Base-by-base conservation (phyloP, 2,329 filamentous ascomycete species). In the Hymenotorrendiella dingleyae region DNA sequence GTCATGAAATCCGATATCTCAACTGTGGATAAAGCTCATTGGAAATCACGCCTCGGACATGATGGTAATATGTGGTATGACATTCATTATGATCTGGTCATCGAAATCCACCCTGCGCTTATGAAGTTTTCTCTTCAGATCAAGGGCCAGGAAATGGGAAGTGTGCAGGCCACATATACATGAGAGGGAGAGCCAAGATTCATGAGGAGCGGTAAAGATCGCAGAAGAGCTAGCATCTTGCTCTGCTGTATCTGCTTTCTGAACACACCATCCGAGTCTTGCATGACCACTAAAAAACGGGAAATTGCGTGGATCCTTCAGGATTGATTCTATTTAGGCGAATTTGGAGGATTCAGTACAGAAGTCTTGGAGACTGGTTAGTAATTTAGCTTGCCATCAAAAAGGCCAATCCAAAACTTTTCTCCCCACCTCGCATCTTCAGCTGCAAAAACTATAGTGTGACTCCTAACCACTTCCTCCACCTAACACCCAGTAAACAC, bases 371-470 rank as follows among this genome's bases (percentile, higher is more conserved):
- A n/a, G n/a, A n/a, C n/a, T n/a, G n/a, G n/a, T n/a, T n/a, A n/a
- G n/a, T n/a, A n/a, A n/a, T n/a, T n/a, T n/a, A n/a, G n/a, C n/a
- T n/a, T n/a, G n/a, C n/a, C n/a, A n/a, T n/a, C n/a, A n/a, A n/a
- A n/a, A n/a, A n/a, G n/a, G n/a, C n/a, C n/a, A n/a, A n/a, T n/a
- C n/a, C n/a, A n/a, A 6, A 93, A 81, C 59, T 74, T 80, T 57
- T 75, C 78, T 38, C 74, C 72, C 37, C 69, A 71, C 56, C 91
- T 76, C 4, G 91, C 88, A 56, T 94, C 85, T 65, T 97, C 93
- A 0, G 91, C 93, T 19, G 88, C 90, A 69, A 96, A 98, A 0
- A 96, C 91, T 65, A 93, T 77, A 2, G 86, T 90, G 66, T 97
- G 93, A 58, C 88, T 94, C 36, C 84, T 74, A 14, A 97, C 74